A percentile compares a stretch with the other conserved stretches of the same genome.
phyloP scores from a whole-genome alignment of 2,329 filamentous ascomycete genomes.

The Dothistroma pini region DNA sequence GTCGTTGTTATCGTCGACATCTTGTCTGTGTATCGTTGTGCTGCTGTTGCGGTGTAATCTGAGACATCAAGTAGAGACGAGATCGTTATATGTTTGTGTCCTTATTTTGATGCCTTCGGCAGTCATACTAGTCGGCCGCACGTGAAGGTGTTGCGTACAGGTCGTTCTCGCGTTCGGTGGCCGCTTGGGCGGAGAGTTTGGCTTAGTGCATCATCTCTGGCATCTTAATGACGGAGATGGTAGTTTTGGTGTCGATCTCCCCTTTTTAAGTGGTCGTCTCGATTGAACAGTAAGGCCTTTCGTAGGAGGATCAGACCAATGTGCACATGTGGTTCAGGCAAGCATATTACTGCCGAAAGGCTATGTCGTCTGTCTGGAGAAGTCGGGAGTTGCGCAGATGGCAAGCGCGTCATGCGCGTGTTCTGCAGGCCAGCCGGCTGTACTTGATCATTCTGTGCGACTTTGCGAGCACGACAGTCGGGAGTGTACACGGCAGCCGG shows the following conservation, averaged over 20 bases:
- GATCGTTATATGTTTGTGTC: not conserved
- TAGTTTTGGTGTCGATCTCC: not conserved
- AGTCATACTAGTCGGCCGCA: not conserved
- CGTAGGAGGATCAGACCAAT: not conserved
- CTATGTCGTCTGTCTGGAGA: not conserved
- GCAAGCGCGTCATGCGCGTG: not conserved
- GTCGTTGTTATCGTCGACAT: constrained; percentile 5
- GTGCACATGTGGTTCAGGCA: not conserved
- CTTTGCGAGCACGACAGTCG: not conserved
- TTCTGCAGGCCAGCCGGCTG: not conserved
- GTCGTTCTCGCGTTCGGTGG: constrained; percentile 4
- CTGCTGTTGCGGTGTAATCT: not conserved
- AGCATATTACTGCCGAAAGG: not conserved
- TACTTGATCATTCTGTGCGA: not conserved
- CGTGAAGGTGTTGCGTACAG: constrained; percentile 1
- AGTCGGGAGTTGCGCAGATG: not conserved
- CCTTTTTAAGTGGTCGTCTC: not conserved
- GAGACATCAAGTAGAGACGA: not conserved
- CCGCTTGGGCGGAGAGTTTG: not conserved
- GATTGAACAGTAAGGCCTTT: not conserved
- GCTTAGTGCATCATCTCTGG: not conserved
- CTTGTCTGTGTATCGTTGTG: not conserved
- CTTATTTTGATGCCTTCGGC: constrained; percentile 1
- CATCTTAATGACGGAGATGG: not conserved
- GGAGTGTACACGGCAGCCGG: not conserved